Base-by-base conservation (phyloP, 2,329 filamentous ascomycete species). In the Rutstroemia sp. region DNA sequence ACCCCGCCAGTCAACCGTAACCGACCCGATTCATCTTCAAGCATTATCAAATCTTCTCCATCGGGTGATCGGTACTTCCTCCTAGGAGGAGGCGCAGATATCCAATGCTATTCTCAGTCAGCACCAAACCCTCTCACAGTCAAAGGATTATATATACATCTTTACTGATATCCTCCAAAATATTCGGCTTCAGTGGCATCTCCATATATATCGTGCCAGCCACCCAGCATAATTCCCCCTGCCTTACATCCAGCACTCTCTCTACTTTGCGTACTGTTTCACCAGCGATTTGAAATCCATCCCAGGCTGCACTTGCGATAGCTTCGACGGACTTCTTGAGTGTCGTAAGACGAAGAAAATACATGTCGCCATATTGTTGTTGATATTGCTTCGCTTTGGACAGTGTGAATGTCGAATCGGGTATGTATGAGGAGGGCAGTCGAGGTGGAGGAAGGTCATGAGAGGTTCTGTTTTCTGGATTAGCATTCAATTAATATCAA, bases 341-440 rank as follows among this genome's bases (percentile, higher is more conserved):
- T 72, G 88, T 88, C 39, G 89, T 84, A 23, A 99, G 80, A 12
- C 94, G 88, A 64, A 96, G 71, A 70, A 96, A 99, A 78, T 99
- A 99, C 83, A 97, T 92, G 72, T 99, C 94, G 60, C 88, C 89
- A 80, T 89, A 99, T 73, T 99, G 94, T 71, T 97, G 94, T 70
- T 92, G 79, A 71, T 97, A 99, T 54, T 91, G 87, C 60, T 80
- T 80, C 58, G 80, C 75, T 66, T 80, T 86, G 23, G 88, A 80
- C 9, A 97, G 81, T 49, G 76, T 75, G 71, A 91, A 97, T 7
- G 85, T 87, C 54, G 83, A 75, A 27, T 95, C 78, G 0, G 92
- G 84, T 56, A 83, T 86, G 76, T 96, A 97, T 55, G 73, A 65
- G 3, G 82, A 84, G 19, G 76, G 46, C 14, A 51, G 46, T 51